Evolutionary conservation across 768 basidiomycete genomes (phyloP).

Genomic region (Tulasnella sp.): DNA sequence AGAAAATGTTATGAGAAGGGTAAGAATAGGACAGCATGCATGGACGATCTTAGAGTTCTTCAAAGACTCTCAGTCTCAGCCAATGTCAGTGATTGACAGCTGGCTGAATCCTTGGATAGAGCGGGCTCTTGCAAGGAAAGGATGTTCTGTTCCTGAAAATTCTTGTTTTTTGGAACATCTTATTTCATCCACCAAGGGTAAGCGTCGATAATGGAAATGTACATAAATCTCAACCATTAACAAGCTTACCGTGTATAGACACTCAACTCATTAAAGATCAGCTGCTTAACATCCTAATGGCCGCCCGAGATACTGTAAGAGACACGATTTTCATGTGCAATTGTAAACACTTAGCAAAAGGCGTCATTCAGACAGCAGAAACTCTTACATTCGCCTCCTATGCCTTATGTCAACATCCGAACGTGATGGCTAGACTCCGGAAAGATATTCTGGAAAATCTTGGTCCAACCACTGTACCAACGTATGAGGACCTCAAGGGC

Average conservation of each 20-base stretch:
- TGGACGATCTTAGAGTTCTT: conserved; percentile 13
- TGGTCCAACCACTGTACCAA: conserved; percentile 11
- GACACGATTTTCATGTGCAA: not conserved
- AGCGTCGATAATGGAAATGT: not conserved
- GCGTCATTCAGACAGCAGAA: conserved; percentile 21
- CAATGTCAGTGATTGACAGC: not conserved
- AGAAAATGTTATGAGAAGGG: too few species aligned
- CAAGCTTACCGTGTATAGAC: not conserved
- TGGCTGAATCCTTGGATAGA: conserved; percentile 2
- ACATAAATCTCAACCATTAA: not conserved
- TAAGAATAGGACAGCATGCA: too few species aligned
- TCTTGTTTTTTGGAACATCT: conserved; percentile 22
- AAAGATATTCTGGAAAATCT: conserved; percentile 19
- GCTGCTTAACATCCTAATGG: conserved; percentile 22
- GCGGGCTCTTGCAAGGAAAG: not conserved
- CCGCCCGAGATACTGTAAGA: conserved; percentile 26
- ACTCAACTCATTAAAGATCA: conserved; percentile 1
- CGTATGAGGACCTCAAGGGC: conserved; percentile 20
- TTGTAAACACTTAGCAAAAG: too few species aligned
- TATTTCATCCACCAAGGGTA: conserved; percentile 21
- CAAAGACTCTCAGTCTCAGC: not conserved
- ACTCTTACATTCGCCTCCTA: conserved; percentile 25
- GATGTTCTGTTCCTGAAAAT: not conserved
- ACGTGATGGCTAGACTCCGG: conserved; percentile 16
- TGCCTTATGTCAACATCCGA: conserved; percentile 21